Conservation (phyloP, 768 basidiomycete genomes). For the Lactarius pseudohatsudake region DNA sequence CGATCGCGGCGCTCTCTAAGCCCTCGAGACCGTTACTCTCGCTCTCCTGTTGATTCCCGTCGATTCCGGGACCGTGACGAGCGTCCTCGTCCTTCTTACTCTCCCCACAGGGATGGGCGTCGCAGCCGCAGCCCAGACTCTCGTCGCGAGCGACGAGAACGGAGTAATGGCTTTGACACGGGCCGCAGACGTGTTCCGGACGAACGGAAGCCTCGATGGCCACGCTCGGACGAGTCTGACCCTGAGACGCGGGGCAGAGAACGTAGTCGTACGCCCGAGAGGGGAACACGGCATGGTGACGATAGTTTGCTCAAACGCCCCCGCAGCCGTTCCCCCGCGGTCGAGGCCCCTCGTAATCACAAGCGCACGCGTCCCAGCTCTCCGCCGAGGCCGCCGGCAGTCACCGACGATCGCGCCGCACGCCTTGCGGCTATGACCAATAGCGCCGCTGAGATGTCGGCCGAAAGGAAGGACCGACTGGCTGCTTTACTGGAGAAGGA, state of each 20-base stretch:
- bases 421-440: slow-evolving; percentile 89
- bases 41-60: slow-evolving; percentile 42
- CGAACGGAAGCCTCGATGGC: slow-evolving; percentile 43
- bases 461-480: slow-evolving; percentile 72
- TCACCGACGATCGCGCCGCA: slow-evolving; percentile 63
- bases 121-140: slow-evolving; percentile 27
- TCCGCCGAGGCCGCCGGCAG: slow-evolving; percentile 33
- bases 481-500: slow-evolving; percentile 70
- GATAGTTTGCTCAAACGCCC: slow-evolving; percentile 41
- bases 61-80: slow-evolving; percentile 35
- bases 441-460: slow-evolving; percentile 64
- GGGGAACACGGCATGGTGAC: slow-evolving; percentile 33
- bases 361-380: slow-evolving; percentile 56
- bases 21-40: slow-evolving; percentile 47
- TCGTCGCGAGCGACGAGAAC: slow-evolving; percentile 16
- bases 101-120: slow-evolving; percentile 35
- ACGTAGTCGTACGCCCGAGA: slow-evolving; percentile 33
- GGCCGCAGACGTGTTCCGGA: slow-evolving; percentile 32
- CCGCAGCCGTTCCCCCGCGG: slow-evolving; percentile 40
- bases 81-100: slow-evolving; percentile 25
- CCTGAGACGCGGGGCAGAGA: slow-evolving; percentile 33
- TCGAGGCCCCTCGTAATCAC: slow-evolving; percentile 34
- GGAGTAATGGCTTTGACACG: slow-evolving; percentile 30
- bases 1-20: slow-evolving; percentile 45
- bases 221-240: slow-evolving; percentile 55